Conservation (phyloP, 2,329 filamentous ascomycete genomes). For the Paraphaeosphaeria sporulosa region DNA sequence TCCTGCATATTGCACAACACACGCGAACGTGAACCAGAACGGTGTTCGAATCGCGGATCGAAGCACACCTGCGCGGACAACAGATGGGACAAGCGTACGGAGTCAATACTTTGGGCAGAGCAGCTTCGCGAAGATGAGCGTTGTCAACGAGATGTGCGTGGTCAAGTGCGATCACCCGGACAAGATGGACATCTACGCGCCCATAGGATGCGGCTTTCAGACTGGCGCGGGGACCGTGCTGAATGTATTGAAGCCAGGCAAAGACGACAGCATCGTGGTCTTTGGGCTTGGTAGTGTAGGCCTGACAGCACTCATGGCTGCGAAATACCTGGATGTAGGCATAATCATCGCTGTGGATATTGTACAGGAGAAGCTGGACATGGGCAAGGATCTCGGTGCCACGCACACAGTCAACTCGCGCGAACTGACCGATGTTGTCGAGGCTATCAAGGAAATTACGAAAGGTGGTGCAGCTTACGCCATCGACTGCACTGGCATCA, state of each 20-base stretch:
- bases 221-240: too few species aligned
- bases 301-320: too few species aligned
- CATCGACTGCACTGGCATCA: background rate
- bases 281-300: too few species aligned
- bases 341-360: too few species aligned
- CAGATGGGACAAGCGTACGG: background rate
- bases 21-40: background rate
- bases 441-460: background rate
- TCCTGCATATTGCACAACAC: background rate
- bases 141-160: background rate
- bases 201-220: too few species aligned
- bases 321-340: too few species aligned
- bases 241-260: too few species aligned
- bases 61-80: background rate
- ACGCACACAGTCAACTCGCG: background rate
- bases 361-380: too few species aligned
- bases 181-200: background rate
- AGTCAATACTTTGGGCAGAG: background rate
- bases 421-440: background rate
- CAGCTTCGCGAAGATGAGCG: background rate
- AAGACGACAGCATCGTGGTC: too few species aligned
- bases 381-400: background rate
- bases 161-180: background rate
- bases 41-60: background rate
- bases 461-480: background rate